Base-by-base conservation (phyloP, 208 protist genomes). In the Crithidia bombi region DNA sequence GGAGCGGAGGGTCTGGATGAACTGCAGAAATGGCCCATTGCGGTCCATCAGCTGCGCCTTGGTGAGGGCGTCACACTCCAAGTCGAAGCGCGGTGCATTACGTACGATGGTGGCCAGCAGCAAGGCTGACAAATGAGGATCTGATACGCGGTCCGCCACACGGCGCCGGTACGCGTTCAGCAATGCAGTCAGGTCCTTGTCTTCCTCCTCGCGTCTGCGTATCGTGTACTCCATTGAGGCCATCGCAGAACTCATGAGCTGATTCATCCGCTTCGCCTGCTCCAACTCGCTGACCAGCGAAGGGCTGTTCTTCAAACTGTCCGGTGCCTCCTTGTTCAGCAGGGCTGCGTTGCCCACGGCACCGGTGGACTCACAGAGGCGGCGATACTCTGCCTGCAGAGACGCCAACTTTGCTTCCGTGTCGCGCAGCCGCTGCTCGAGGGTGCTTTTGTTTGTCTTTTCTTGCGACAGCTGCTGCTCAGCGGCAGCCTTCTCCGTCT, bases 141-240 rank as follows among this genome's bases (percentile, higher is more conserved):
- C 89, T 0, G 65, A 76, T 28, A 92, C 80, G 50, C 50, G 67
- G 46, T 89, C 86, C 21, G 86, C 86, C 7, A 87, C 82, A 36
- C 85, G 86, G 39, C 80, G 77, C 5, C 89, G 83, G 56, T 80
- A 91, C 9, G 86, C 84, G 68, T 92, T 94, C 36, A 94, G 70
- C 30, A 94, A 74, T 39, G 75, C 78, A 17, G 79, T 86, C 39
- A 94, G 61, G 61, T 94, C 89, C 15, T 77, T 82, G 36, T 89
- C 82, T 65, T 94, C 89, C 58, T 94, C 84, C 59, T 94, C 89
- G 52, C 83, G 84, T 14, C 85, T 78, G 19, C 84, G 83, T 52
- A 94, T 86, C 1, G 86, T 94, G 76, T 91, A 94, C 75, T 90
- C 84, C 79, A 91, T 90, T 11, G 89, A 91, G 12, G 75, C 77